Percentiles rank a stretch among this genome's conserved stretches.
Evolutionary conservation across 768 basidiomycete species (phyloP).

Genomic region (Leccinum broughii): DNA sequence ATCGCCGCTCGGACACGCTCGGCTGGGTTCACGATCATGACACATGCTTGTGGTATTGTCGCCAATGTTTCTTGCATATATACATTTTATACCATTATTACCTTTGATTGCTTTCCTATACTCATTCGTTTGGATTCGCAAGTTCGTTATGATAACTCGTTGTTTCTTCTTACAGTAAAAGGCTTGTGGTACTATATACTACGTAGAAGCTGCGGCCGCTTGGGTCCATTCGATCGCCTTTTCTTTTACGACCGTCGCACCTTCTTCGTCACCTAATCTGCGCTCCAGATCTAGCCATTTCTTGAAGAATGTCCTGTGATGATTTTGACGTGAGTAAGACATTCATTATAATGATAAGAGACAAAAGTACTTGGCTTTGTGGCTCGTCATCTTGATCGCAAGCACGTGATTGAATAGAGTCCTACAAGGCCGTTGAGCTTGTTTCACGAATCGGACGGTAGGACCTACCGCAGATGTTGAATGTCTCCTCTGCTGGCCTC

Average conservation of each 20-base stretch:
- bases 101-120: conserved; percentile 36
- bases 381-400: conserved; percentile 83
- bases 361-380: conserved; percentile 90
- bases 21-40: conserved; percentile 59
- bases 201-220: conserved; percentile 40
- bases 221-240: conserved; percentile 93
- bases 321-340: conserved; percentile 14
- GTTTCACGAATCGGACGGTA: background rate
- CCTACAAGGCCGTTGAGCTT: conserved; percentile 39
- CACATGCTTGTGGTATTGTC: conserved; percentile 15
- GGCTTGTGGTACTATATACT: conserved; percentile 13
- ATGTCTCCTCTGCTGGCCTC: conserved; percentile 81
- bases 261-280: conserved; percentile 83
- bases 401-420: conserved; percentile 87
- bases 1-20: conserved; percentile 52
- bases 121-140: conserved; percentile 58
- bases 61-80: conserved; percentile 32
- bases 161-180: conserved; percentile 35
- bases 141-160: conserved; percentile 37
- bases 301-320: conserved; percentile 86
- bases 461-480: conserved; percentile 66
- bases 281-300: conserved; percentile 93
- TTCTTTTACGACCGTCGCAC: conserved; percentile 76
- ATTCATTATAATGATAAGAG: background rate
- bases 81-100: conserved; percentile 38